A percentile compares a stretch with the other conserved stretches of the same genome.
These are phyloP conservation scores for Aspergillus asperescens DNA, from an alignment of 495 filamentous ascomycete species.

Conservation along the genomic window DNA sequence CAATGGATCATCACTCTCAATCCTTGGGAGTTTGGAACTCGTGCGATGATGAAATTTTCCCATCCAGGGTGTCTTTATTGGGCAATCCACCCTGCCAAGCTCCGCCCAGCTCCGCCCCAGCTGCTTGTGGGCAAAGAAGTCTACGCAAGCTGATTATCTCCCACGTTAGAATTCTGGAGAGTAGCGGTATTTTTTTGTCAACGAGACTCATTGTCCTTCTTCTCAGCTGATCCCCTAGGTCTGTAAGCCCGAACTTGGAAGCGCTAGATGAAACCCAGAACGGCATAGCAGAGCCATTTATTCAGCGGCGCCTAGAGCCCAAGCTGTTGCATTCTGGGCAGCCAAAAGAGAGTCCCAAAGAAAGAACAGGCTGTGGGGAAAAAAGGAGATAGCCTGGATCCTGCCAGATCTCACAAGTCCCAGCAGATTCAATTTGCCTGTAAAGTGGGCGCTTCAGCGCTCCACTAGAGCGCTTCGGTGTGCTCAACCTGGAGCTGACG, in stretches of 20 bases:
- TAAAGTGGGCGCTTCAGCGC: too few species aligned
- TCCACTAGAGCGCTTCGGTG: conserved; percentile 14
- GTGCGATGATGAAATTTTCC: neutral
- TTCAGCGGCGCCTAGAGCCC: conserved; percentile 4
- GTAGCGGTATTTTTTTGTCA: neutral
- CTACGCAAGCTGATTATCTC: neutral
- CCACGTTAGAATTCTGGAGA: neutral
- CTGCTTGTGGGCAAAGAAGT: neutral
- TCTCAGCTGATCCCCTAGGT: neutral
- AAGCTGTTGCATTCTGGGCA: neutral
- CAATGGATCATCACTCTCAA: too few species aligned
- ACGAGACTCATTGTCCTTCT: neutral
- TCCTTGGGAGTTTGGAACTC: neutral
- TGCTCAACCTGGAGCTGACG: conserved; percentile 18
- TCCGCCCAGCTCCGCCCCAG: neutral
- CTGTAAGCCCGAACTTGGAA: too few species aligned
- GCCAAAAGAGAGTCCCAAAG: neutral
- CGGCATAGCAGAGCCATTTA: neutral
- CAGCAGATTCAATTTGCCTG: too few species aligned
- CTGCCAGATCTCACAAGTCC: conserved; percentile 2
- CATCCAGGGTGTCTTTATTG: neutral
- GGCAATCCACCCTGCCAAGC: neutral
- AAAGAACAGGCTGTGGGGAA: neutral
- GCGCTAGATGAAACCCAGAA: neutral
- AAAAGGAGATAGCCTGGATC: conserved; percentile 1